A percentile compares a stretch with the other conserved stretches of the same genome.
Evolutionary conservation across 176 grass and related monocot species (phyloP).

Genomic region (Avena eriantha): DNA sequence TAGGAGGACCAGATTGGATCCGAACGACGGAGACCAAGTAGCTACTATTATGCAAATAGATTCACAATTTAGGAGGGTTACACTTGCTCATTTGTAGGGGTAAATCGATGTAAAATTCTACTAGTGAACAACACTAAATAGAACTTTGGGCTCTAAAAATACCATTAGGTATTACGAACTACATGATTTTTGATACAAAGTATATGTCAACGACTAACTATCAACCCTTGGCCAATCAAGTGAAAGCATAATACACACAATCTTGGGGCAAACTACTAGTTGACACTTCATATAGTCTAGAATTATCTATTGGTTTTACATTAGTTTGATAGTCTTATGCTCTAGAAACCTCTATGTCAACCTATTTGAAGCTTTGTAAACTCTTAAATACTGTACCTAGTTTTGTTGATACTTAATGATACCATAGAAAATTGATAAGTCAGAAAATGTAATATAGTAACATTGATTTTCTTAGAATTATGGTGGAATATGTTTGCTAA

Average conservation of each 20-base stretch:
- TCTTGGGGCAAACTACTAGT: too few relatives aligned
- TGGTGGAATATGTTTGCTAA: neutral
- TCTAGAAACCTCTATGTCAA: neutral
- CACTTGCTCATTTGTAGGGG: neutral
- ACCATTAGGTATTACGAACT: neutral
- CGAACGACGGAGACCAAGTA: too few relatives aligned
- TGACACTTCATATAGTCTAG: too few relatives aligned
- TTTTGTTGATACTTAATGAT: neutral
- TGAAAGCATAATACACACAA: too few relatives aligned
- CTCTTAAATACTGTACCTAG: too few relatives aligned
- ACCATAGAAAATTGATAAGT: neutral
- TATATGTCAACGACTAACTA: too few relatives aligned
- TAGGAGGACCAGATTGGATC: too few relatives aligned
- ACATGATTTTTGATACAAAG: neutral
- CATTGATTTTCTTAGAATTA: neutral
- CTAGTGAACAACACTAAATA: neutral
- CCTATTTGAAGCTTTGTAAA: neutral
- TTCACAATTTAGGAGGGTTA: too few relatives aligned
- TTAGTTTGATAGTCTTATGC: neutral
- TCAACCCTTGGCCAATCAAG: too few relatives aligned
- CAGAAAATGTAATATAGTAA: neutral
- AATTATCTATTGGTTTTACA: too few relatives aligned
- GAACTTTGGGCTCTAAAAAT: neutral
- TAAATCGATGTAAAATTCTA: neutral
- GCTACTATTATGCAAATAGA: too few relatives aligned